Conservation (phyloP, 192 early-diverging fungal species). For the Coemansia sp. region DNA sequence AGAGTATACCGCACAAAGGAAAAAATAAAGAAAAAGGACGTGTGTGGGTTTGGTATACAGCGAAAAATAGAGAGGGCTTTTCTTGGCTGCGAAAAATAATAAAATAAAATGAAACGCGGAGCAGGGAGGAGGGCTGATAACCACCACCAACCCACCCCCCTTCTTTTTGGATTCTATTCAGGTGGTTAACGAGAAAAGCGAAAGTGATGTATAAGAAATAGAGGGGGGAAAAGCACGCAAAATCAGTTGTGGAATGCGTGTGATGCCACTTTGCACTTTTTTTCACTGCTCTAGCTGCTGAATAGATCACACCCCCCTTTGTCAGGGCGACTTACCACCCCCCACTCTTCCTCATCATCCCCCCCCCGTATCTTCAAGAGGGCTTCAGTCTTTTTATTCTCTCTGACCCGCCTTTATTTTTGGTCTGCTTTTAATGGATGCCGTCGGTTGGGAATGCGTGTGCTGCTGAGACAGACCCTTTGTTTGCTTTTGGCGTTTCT, state of each 20-base stretch:
- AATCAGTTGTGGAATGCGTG: not conserved
- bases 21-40: not conserved
- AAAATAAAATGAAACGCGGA: constrained; percentile 1
- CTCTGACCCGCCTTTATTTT: not conserved
- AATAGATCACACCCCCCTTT: not conserved
- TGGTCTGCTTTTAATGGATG: not conserved
- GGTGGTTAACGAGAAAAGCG: not conserved
- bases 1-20: constrained; percentile 5
- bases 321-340: not conserved
- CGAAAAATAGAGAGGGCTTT: constrained; percentile 1
- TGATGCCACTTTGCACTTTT: not conserved
- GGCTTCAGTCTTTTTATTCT: not conserved
- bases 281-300: not conserved
- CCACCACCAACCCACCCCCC: not conserved
- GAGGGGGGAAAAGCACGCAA: not conserved
- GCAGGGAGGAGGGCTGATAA: not conserved
- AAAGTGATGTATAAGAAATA: not conserved
- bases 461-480: not conserved
- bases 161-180: not conserved
- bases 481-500: not conserved
- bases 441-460: not conserved
- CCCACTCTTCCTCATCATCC: not conserved
- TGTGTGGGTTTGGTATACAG: not conserved
- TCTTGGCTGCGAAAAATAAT: not conserved
- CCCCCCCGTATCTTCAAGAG: not conserved